Evolutionary conservation across 1,284 basidiomycete species (phyloP).

Genomic region (Tausonia pullulans): DNA sequence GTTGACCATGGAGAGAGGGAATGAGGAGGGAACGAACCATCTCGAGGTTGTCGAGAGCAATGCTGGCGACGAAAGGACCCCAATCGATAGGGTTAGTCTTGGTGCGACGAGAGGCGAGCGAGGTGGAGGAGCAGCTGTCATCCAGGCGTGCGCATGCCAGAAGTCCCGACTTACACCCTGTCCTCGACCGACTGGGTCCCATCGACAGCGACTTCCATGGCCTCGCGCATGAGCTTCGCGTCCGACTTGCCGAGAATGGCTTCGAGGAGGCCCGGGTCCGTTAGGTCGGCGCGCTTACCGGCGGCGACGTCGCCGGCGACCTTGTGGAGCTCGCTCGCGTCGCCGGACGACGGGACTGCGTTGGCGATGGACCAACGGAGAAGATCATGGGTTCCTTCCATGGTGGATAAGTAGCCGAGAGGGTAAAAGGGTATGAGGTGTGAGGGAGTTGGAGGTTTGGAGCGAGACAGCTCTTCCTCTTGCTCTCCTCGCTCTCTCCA

Average conservation of each 20-base stretch:
- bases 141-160: too few species aligned
- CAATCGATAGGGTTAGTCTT: neutral
- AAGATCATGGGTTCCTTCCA: too few species aligned
- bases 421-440: too few species aligned
- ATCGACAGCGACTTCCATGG: constrained; percentile 61
- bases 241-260: constrained; percentile 77
- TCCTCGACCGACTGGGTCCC: constrained; percentile 49
- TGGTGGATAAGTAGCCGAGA: too few species aligned
- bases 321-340: constrained; percentile 13
- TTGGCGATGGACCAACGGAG: too few species aligned
- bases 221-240: constrained; percentile 75
- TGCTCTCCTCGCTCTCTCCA: too few species aligned
- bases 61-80: constrained; percentile 13
- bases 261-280: constrained; percentile 48
- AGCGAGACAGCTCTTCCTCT: too few species aligned
- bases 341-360: constrained; percentile 10
- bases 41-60: constrained; percentile 86
- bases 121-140: neutral
- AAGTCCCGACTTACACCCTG: constrained; percentile 37
- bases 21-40: constrained; percentile 49
- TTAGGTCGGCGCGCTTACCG: constrained; percentile 9
- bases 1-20: neutral
- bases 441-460: too few species aligned
- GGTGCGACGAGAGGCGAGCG: neutral
- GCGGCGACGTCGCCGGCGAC: constrained; percentile 13